Evolutionary conservation across 2,329 filamentous ascomycete species (phyloP).

Genomic region (Camillea tinctor): DNA sequence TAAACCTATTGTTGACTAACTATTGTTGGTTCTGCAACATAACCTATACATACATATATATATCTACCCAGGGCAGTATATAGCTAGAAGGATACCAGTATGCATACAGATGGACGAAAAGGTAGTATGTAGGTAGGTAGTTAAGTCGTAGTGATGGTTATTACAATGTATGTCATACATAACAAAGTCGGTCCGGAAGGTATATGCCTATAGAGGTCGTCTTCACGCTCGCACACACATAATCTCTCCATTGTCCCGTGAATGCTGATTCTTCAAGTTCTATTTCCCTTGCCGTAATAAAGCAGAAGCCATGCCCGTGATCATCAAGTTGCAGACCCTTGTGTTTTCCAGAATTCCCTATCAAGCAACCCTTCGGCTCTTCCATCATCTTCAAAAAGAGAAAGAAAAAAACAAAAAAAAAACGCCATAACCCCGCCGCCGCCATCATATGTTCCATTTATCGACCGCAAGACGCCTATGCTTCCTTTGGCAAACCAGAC

Average conservation of each 20-base stretch:
- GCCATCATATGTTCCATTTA: conserved; percentile 18
- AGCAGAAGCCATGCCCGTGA: conserved; percentile 6
- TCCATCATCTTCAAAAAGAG: neutral
- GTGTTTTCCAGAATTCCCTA: neutral
- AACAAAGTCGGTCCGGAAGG: neutral
- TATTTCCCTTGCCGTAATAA: conserved; percentile 10
- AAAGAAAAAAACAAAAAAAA: neutral
- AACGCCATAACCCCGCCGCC: conserved; percentile 26
- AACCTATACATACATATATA: too few species aligned
- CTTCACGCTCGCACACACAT: neutral
- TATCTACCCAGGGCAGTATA: too few species aligned
- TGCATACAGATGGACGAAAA: too few species aligned
- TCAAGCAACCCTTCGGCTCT: neutral
- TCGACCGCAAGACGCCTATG: conserved; percentile 29
- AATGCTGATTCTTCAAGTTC: neutral
- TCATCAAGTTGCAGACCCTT: conserved; percentile 12
- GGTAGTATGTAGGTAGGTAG: neutral
- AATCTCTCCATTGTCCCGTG: neutral
- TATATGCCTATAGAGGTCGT: too few species aligned
- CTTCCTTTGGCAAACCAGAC: conserved; percentile 20
- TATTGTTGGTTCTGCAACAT: too few species aligned
- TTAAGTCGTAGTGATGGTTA: neutral
- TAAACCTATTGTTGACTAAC: too few species aligned
- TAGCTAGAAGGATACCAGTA: too few species aligned
- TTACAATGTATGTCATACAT: neutral